Percentiles rank a stretch among this genome's conserved stretches.
Evolutionary conservation across 768 basidiomycete species (phyloP).

Genomic region (Xerocomellus chrysenteron): DNA sequence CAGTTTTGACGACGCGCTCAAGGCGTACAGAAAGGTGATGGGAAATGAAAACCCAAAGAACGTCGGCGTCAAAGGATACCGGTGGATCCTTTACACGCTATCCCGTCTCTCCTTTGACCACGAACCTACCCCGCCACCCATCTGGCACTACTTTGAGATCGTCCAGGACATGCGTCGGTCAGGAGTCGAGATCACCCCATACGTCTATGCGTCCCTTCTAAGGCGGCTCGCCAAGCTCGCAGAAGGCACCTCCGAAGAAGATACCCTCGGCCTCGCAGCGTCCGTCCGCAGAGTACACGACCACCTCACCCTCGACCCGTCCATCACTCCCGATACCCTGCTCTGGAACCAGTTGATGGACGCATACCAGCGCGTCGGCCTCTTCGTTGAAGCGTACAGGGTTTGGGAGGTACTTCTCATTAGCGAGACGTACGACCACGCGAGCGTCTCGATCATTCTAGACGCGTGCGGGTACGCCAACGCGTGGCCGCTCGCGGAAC

Average conservation of each 20-base stretch:
- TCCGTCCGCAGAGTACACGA: slow-evolving; percentile 70
- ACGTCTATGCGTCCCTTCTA: slow-evolving; percentile 69
- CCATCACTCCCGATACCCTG: slow-evolving; percentile 65
- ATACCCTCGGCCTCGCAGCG: slow-evolving; percentile 37
- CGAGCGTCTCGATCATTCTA: slow-evolving; percentile 78
- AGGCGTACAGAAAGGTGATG: slow-evolving; percentile 51
- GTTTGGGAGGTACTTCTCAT: slow-evolving; percentile 78
- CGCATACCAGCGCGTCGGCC: slow-evolving; percentile 78
- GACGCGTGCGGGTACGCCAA: slow-evolving; percentile 76
- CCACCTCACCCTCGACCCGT: slow-evolving; percentile 72
- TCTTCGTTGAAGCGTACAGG: slow-evolving; percentile 66
- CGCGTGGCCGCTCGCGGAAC: slow-evolving; percentile 48
- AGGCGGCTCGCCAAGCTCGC: slow-evolving; percentile 52
- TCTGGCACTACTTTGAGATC: slow-evolving; percentile 67
- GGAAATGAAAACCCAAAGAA: slow-evolving; percentile 24
- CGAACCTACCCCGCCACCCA: slow-evolving; percentile 39
- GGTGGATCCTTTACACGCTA: slow-evolving; percentile 62
- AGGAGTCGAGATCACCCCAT: slow-evolving; percentile 53
- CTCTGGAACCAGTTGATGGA: slow-evolving; percentile 88
- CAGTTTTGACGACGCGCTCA: slow-evolving; percentile 57
- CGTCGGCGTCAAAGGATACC: slow-evolving; percentile 60
- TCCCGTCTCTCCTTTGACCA: slow-evolving; percentile 54
- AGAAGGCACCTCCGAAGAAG: slow-evolving; percentile 23
- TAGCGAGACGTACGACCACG: slow-evolving; percentile 54
- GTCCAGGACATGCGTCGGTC: slow-evolving; percentile 75